phyloP scores from a whole-genome alignment of 441 rosid species.

The Biscutella laevigata region DNA sequence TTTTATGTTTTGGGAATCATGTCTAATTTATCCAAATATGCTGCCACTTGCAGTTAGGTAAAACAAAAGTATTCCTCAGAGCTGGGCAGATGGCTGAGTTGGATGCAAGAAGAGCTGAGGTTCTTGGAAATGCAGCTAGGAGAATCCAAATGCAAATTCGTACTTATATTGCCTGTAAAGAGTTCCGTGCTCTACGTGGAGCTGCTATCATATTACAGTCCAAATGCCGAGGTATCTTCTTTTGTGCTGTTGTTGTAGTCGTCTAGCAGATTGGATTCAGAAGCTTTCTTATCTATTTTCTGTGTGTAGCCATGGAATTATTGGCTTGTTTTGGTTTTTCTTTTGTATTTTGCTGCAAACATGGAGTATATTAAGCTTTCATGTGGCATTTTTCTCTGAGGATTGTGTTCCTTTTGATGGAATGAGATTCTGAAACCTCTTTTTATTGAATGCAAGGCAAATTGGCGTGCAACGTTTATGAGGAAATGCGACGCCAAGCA shows the following conservation, averaged over 20 bases:
- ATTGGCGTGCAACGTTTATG: slow-evolving; percentile 74
- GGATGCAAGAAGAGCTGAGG: slow-evolving; percentile 98
- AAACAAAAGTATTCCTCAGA: slow-evolving; percentile 87
- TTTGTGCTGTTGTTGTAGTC: neutral
- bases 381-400: slow-evolving; percentile 9
- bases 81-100: slow-evolving; percentile 99
- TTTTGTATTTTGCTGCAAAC: neutral
- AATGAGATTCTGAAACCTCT: slow-evolving; percentile 16
- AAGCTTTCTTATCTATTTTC: neutral
- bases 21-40: slow-evolving; percentile 16
- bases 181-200: slow-evolving; percentile 65
- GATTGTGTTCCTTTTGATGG: neutral
- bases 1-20: slow-evolving; percentile 12
- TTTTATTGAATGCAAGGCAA: slow-evolving; percentile 45
- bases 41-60: slow-evolving; percentile 62
- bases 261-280: neutral
- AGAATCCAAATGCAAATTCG: slow-evolving; percentile 82
- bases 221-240: slow-evolving; percentile 69
- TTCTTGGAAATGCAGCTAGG: slow-evolving; percentile 98
- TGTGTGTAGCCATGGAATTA: neutral
- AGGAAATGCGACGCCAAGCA: slow-evolving; percentile 75
- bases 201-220: slow-evolving; percentile 84
- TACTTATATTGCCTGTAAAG: slow-evolving; percentile 81
- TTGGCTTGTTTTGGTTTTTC: neutral
- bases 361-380: slow-evolving; percentile 1